Conservation (phyloP, 192 early-diverging fungal genomes). For the Gigaspora rosea region DNA sequence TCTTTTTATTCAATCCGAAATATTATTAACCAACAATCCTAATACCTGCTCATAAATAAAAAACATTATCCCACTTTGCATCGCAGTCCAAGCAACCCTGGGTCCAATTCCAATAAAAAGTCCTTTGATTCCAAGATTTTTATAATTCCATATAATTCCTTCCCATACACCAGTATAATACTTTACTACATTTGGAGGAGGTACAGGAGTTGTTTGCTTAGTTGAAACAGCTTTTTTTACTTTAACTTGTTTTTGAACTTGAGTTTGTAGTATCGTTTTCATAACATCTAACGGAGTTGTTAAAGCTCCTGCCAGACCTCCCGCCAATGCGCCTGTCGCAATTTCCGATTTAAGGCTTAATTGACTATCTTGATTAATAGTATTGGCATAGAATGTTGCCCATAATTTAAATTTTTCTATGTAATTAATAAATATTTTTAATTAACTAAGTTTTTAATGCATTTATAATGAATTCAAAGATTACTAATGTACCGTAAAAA, state of each 20-base stretch:
- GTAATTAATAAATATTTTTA: background rate
- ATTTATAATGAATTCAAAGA: background rate
- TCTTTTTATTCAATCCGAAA: too few species aligned
- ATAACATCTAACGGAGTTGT: conserved; percentile 62
- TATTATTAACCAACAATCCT: conserved; percentile 38
- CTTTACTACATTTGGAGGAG: conserved; percentile 16
- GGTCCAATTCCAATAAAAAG: conserved; percentile 76
- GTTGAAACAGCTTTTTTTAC: conserved; percentile 7
- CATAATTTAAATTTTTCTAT: conserved; percentile 59
- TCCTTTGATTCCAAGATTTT: conserved; percentile 56
- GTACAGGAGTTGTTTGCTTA: conserved; percentile 1
- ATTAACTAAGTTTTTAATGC: background rate
- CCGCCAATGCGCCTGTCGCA: conserved; percentile 53
- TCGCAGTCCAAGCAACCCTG: conserved; percentile 69
- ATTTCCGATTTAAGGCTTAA: conserved; percentile 52
- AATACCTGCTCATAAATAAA: conserved; percentile 67
- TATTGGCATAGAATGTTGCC: conserved; percentile 41
- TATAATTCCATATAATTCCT: conserved; percentile 59
- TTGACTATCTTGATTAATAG: conserved; percentile 39
- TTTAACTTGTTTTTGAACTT: conserved; percentile 43
- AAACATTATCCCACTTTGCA: conserved; percentile 74
- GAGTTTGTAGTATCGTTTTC: conserved; percentile 61
- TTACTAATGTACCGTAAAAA: conserved; percentile 51
- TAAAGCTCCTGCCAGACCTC: conserved; percentile 59
- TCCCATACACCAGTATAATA: conserved; percentile 58